Evolutionary conservation across 768 basidiomycete genomes (phyloP).

Genomic region (Suillus lakei): DNA sequence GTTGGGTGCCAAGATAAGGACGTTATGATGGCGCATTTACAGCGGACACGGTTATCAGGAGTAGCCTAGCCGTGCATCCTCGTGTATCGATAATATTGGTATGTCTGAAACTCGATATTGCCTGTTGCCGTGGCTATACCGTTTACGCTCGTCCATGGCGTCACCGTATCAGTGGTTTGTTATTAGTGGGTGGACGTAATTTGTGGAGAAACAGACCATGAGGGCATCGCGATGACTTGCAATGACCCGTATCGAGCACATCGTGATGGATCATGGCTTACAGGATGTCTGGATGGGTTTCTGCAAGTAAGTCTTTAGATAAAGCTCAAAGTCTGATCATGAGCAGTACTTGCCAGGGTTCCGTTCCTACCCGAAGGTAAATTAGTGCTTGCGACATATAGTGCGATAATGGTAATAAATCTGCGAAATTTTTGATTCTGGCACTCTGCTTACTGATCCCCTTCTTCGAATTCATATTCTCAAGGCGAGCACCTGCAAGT

Average conservation of each 20-base stretch:
- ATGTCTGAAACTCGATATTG: not conserved
- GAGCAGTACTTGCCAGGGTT: not conserved
- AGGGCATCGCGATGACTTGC: not conserved
- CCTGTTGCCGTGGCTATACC: not conserved
- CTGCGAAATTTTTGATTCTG: not conserved
- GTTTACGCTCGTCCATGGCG: not conserved
- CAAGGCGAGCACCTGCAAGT: not conserved
- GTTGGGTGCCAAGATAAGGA: not conserved
- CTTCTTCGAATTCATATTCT: not conserved
- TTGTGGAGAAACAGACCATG: not conserved
- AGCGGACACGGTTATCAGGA: conserved; percentile 4
- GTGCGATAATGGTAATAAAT: not conserved
- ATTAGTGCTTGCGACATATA: not conserved
- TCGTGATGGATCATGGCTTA: too few species aligned
- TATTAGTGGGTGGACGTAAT: not conserved
- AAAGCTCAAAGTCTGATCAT: not conserved
- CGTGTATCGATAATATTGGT: not conserved
- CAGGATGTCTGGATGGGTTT: not conserved
- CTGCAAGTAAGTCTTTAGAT: not conserved
- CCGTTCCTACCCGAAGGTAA: not conserved
- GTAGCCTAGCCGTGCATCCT: conserved; percentile 3
- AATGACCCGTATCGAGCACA: not conserved
- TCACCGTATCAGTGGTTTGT: not conserved
- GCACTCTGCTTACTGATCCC: too few species aligned
- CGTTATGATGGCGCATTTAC: not conserved